Percentiles rank a stretch among this genome's conserved stretches.
phyloP scores from a whole-genome alignment of 495 filamentous ascomycete species.

The Podospora didyma region DNA sequence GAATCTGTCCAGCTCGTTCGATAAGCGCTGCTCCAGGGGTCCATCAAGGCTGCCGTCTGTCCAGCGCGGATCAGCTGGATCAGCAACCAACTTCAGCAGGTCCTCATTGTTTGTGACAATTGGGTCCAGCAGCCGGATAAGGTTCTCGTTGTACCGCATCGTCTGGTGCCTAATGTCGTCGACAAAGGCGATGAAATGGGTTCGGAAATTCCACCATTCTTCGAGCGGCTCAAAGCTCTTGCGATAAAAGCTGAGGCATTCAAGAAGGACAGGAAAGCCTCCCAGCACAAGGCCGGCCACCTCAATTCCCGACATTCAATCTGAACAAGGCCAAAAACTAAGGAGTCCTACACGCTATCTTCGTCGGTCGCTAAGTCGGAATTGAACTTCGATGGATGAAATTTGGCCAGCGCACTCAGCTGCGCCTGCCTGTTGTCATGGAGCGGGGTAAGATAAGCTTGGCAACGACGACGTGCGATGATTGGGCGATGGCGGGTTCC shows the following conservation, averaged over 20 bases:
- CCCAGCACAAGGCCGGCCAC: neutral
- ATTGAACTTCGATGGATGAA: neutral
- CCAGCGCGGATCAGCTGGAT: neutral
- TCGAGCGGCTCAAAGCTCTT: neutral
- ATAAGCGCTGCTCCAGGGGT: neutral
- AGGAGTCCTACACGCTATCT: neutral
- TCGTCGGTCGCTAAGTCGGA: neutral
- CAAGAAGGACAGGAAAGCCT: neutral
- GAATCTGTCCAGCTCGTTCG: neutral
- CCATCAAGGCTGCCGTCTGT: neutral
- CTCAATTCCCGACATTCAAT: conserved; percentile 1
- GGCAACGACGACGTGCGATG: neutral
- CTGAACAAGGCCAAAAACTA: neutral
- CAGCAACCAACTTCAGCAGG: neutral
- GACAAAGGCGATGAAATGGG: conserved; percentile 3
- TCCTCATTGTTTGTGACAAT: neutral
- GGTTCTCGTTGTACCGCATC: neutral
- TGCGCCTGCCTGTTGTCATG: neutral
- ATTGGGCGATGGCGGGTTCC: neutral
- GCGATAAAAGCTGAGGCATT: neutral
- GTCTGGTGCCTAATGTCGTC: conserved; percentile 1
- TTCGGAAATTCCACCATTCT: conserved; percentile 3
- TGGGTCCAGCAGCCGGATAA: neutral
- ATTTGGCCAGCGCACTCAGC: neutral
- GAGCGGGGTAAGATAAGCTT: neutral